Conservation (phyloP, 331 rosid genomes). For the Stylosanthes scabra region DNA sequence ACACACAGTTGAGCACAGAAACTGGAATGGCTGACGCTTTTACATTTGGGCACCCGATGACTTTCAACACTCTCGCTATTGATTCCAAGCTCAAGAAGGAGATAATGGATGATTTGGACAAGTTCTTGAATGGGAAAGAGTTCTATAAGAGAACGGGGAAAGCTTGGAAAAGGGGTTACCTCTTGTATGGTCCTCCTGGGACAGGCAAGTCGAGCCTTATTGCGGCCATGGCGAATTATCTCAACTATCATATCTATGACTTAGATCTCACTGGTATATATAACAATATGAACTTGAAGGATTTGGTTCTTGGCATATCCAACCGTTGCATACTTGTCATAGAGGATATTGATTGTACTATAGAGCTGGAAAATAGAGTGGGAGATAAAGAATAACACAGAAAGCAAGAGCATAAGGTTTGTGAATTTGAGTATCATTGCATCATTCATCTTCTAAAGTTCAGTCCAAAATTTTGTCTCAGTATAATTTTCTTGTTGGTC, state of each 20-base stretch:
- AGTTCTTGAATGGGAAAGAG: slow-evolving; percentile 35
- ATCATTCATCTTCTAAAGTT: background rate
- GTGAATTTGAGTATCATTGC: background rate
- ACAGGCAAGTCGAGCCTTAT: slow-evolving; percentile 49
- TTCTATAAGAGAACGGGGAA: slow-evolving; percentile 41
- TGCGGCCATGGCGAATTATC: slow-evolving; percentile 45
- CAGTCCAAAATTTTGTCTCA: too few species aligned
- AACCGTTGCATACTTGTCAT: slow-evolving; percentile 46
- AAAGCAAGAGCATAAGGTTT: slow-evolving; percentile 30
- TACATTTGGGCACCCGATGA: slow-evolving; percentile 43
- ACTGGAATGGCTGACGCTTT: background rate
- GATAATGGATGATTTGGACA: slow-evolving; percentile 33
- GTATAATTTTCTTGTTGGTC: too few species aligned
- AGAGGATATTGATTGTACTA: slow-evolving; percentile 46
- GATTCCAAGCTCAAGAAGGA: slow-evolving; percentile 33
- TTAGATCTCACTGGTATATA: slow-evolving; percentile 20
- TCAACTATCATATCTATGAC: slow-evolving; percentile 46
- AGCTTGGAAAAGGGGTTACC: slow-evolving; percentile 51
- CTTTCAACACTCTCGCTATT: slow-evolving; percentile 44
- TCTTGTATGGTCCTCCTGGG: slow-evolving; percentile 50
- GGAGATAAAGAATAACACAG: background rate
- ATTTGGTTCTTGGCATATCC: slow-evolving; percentile 34
- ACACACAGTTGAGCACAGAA: background rate
- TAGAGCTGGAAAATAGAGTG: slow-evolving; percentile 40
- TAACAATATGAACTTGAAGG: background rate